Evolutionary conservation across 108 stramenopile genomes (phyloP).

Genomic region (Pseudonitzschia delicatissima): DNA sequence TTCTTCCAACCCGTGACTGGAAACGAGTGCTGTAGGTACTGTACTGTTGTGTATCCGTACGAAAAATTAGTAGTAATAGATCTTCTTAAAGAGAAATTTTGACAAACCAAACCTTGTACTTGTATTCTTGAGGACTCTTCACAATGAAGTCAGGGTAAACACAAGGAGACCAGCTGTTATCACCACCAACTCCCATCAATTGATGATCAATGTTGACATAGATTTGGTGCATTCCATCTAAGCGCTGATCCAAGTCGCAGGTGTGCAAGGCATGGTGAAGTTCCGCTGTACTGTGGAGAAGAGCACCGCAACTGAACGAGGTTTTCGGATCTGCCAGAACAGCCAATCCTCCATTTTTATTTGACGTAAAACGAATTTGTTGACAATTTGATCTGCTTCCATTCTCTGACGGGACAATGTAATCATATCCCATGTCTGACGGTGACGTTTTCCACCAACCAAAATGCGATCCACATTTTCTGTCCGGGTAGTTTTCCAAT

Average conservation of each 20-base stretch:
- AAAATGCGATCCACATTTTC: slow-evolving; percentile 40
- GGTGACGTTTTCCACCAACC: slow-evolving; percentile 41
- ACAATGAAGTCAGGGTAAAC: slow-evolving; percentile 47
- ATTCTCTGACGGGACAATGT: slow-evolving; percentile 56
- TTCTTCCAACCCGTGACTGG: no score
- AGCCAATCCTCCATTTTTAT: slow-evolving; percentile 18
- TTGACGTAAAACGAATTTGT: slow-evolving; percentile 31
- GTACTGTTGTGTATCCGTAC: no score
- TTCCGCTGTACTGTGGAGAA: slow-evolving; percentile 34
- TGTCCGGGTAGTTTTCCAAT: slow-evolving; percentile 72
- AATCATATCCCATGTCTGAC: slow-evolving; percentile 36
- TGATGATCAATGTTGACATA: slow-evolving; percentile 49
- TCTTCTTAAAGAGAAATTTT: not conserved
- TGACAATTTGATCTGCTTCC: slow-evolving; percentile 51
- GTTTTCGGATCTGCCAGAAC: slow-evolving; percentile 12
- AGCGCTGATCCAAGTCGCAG: slow-evolving; percentile 28
- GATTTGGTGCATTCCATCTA: slow-evolving; percentile 35
- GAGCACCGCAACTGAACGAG: slow-evolving; percentile 40
- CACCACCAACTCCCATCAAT: slow-evolving; percentile 59
- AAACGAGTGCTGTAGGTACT: no score
- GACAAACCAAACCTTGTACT: slow-evolving; percentile 16
- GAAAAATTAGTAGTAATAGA: no score
- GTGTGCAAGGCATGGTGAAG: slow-evolving; percentile 50
- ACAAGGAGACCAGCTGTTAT: slow-evolving; percentile 52
- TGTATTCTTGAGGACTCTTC: slow-evolving; percentile 21